Percentiles rank a stretch among this genome's conserved stretches.
Conservation (phyloP, 441 rosid genomes). For the Croton laevigatus region DNA sequence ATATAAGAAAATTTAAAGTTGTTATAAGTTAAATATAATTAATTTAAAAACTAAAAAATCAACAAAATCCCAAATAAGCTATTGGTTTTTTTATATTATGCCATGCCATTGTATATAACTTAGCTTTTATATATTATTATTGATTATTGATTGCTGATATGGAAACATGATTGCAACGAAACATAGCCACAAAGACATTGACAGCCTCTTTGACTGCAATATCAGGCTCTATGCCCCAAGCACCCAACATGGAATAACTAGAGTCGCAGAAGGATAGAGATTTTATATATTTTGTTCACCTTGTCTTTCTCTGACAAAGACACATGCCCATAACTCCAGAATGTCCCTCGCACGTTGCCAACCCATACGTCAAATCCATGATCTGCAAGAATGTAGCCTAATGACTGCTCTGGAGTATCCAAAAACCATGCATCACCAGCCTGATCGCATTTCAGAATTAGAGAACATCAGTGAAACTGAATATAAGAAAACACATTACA, state of each 20-base stretch:
- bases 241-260: slow-evolving; percentile 12
- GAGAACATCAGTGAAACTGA: slow-evolving; percentile 6
- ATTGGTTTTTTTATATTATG: no score
- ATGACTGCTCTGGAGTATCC: slow-evolving; percentile 56
- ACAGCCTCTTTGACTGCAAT: neutral
- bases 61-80: no score
- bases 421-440: slow-evolving; percentile 90
- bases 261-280: neutral
- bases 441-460: slow-evolving; percentile 28
- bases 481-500: neutral
- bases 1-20: no score
- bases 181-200: neutral
- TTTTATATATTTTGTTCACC: slow-evolving; percentile 40
- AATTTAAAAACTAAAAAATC: no score
- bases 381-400: slow-evolving; percentile 85
- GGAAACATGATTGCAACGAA: neutral
- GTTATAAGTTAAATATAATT: no score
- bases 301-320: slow-evolving; percentile 63
- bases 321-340: slow-evolving; percentile 76
- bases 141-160: neutral
- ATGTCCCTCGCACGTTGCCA: slow-evolving; percentile 89
- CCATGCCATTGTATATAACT: no score
- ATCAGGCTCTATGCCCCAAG: slow-evolving; percentile 8
- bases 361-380: slow-evolving; percentile 91
- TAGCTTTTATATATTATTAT: no score